Evolutionary conservation across 2,329 filamentous ascomycete species (phyloP).

Genomic region (Aspergillus nomiae): DNA sequence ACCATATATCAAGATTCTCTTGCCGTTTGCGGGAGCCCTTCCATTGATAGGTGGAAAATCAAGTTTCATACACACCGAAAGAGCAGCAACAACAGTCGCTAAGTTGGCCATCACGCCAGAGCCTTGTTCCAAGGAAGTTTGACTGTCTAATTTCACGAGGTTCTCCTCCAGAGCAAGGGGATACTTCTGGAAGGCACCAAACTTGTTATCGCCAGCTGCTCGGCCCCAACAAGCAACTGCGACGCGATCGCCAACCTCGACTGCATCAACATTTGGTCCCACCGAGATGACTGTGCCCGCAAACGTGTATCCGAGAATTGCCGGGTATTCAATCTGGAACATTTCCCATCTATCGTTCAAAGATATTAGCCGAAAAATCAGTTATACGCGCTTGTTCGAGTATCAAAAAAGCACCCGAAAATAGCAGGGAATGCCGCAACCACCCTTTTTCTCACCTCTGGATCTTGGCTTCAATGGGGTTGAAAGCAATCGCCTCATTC

Average conservation of each 20-base stretch:
- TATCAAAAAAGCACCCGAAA: no score
- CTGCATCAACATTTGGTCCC: conserved; percentile 11
- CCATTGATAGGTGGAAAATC: conserved; percentile 10
- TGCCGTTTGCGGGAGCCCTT: not conserved
- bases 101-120: conserved; percentile 21
- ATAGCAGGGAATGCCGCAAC: not conserved
- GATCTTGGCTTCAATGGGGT: conserved; percentile 21
- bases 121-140: conserved; percentile 12
- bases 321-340: conserved; percentile 12
- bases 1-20: conserved; percentile 15
- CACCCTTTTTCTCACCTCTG: conserved; percentile 13
- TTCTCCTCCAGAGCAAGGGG: conserved; percentile 13
- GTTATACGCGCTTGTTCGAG: not conserved
- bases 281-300: conserved; percentile 19
- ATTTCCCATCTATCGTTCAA: not conserved
- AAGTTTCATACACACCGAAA: conserved; percentile 19
- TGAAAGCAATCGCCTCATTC: conserved; percentile 18
- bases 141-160: conserved; percentile 1
- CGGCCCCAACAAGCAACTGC: conserved; percentile 2
- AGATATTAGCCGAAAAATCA: not conserved
- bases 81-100: conserved; percentile 17
- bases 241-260: conserved; percentile 19
- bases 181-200: conserved; percentile 24
- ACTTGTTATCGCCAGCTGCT: conserved; percentile 13
- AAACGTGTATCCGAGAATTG: conserved; percentile 18